Percentiles rank a stretch among this genome's conserved stretches.
Evolutionary conservation across 495 filamentous ascomycete species (phyloP).

Genomic region (Xylaria bambusicola): DNA sequence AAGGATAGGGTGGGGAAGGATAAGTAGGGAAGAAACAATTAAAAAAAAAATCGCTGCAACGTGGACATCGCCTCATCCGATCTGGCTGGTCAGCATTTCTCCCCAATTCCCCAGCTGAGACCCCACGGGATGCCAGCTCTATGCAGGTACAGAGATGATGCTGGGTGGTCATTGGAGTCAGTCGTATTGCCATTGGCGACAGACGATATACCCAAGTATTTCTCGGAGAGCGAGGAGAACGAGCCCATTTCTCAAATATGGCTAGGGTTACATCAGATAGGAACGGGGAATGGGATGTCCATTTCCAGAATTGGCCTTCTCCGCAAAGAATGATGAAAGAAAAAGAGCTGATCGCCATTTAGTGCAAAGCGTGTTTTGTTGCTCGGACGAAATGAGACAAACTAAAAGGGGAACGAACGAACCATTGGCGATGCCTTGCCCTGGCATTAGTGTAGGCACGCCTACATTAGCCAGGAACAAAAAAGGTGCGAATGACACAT

Average conservation of each 20-base stretch:
- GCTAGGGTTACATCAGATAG: too few relatives aligned
- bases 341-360: neutral
- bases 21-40: too few relatives aligned
- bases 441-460: too few relatives aligned
- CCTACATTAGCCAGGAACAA: too few relatives aligned
- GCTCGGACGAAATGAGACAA: constrained; percentile 14
- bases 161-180: neutral
- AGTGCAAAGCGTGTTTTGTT: too few relatives aligned
- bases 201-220: neutral
- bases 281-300: too few relatives aligned
- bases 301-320: constrained; percentile 27
- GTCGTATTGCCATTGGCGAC: constrained; percentile 6
- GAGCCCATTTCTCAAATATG: too few relatives aligned
- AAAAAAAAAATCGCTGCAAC: neutral
- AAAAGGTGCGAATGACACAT: too few relatives aligned
- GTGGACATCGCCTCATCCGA: neutral
- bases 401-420: constrained; percentile 1
- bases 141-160: neutral
- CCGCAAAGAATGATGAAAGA: constrained; percentile 18
- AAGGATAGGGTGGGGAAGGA: neutral
- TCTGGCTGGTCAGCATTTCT: neutral
- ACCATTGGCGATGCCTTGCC: neutral
- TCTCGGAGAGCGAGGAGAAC: constrained; percentile 9
- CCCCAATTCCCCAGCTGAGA: too few relatives aligned
- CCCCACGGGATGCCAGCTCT: neutral